Base-by-base conservation (phyloP, 306 rosid genomes). In the Morella rubra region DNA sequence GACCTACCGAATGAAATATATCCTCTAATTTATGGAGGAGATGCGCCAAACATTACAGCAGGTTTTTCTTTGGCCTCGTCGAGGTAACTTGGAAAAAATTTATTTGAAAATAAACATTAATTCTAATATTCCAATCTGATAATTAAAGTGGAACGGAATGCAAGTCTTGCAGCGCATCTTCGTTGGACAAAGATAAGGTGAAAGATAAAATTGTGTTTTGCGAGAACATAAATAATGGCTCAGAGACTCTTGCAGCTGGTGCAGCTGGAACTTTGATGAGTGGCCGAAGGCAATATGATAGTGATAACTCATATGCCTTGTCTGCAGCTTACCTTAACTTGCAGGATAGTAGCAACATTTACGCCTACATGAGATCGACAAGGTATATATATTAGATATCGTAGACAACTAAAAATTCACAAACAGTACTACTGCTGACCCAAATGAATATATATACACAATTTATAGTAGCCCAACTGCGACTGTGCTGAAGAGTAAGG, bases 191-290 rank as follows among this genome's bases (percentile, higher is more conserved):
- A 16, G 58, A 79, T 0, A 45, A 49, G 64, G 81, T 81, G 1
- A 40, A 72, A 22, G 85, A 85, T 8, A 87, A 83, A 78, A 87
- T 85, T 72, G 78, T 87, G 56, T 50, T 85, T 0, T 85, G 89
- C 4, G 89, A 87, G 0, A 45, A 1, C 47, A 16, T 4, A 0
- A 6, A 0, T 45, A 0, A 0, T 3, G 85, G 73, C 42, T 0
- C 0, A 20, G 74, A 72, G 16, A n/a, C 77, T 18, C 32, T 69
- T 1, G 0, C 4, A 15, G 79, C 73, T 1, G 79, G 75, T 6
- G 80, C 82, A 7, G 42, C 14, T 27, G 90, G 90, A 12, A 13
- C 55, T 14, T 24, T 87, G 66, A 9, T 37, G 24, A 75, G 69
- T 50, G 80, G 56, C n/a, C 62, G 19, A 66, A 0, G 0, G 16